phyloP scores from a whole-genome alignment of 1,284 basidiomycete species.

The Moesziomyces sp. region DNA sequence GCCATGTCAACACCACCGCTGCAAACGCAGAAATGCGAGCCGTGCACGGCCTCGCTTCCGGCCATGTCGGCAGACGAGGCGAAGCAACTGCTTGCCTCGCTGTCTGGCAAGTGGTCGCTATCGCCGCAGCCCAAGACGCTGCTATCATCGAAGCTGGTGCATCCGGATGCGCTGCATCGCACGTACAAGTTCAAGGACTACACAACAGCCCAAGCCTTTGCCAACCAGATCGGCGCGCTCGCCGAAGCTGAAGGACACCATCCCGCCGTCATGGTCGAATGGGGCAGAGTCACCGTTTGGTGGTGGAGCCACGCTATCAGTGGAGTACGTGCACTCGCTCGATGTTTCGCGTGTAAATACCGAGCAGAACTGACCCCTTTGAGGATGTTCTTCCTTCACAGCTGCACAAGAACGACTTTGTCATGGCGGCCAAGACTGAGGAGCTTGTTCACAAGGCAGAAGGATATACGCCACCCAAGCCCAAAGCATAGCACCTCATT shows the following conservation, averaged over 20 bases:
- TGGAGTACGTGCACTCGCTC: constrained; percentile 43
- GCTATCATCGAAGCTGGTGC: constrained; percentile 11
- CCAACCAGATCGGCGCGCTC: constrained; percentile 43
- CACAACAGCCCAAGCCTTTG: constrained; percentile 51
- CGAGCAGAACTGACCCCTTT: not conserved
- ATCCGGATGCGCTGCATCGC: constrained; percentile 49
- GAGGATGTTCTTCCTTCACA: constrained; percentile 7
- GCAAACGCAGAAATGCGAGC: constrained; percentile 29
- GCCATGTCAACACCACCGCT: constrained; percentile 23
- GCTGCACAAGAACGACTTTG: constrained; percentile 65
- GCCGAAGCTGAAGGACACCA: constrained; percentile 62
- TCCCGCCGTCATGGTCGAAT: constrained; percentile 62
- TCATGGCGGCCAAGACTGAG: constrained; percentile 66
- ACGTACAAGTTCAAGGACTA: constrained; percentile 63
- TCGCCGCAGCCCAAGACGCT: constrained; percentile 46
- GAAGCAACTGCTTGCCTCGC: constrained; percentile 20
- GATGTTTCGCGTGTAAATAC: not conserved
- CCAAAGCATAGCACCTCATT: constrained; percentile 9
- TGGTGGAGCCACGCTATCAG: constrained; percentile 67
- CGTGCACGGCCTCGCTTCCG: constrained; percentile 25
- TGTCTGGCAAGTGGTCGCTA: constrained; percentile 50
- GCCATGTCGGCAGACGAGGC: constrained; percentile 29
- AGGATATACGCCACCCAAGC: constrained; percentile 50
- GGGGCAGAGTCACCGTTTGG: constrained; percentile 62
- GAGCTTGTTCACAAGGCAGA: constrained; percentile 47